Conservation (phyloP, 1,284 basidiomycete species). For the Amylostereum areolatum region DNA sequence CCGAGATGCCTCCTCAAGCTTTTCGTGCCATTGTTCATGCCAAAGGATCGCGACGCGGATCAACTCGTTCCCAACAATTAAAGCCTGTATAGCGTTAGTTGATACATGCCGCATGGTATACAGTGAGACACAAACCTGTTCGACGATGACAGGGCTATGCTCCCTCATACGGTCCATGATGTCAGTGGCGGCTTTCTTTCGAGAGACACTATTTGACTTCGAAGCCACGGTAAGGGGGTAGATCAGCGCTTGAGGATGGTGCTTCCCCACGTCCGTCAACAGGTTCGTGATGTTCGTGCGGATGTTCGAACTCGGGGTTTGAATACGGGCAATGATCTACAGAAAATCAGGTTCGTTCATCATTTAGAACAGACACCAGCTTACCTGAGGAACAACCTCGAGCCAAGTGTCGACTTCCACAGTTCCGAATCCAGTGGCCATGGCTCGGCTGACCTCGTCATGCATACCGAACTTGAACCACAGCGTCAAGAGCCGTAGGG, state of each 20-base stretch:
- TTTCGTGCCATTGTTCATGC: constrained; percentile 99
- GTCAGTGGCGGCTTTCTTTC: constrained; percentile 78
- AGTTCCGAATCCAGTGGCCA: constrained; percentile 82
- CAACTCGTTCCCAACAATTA: constrained; percentile 89
- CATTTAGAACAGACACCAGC: constrained; percentile 11
- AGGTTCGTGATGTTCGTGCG: constrained; percentile 88
- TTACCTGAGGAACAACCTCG: constrained; percentile 94
- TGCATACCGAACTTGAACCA: constrained; percentile 99
- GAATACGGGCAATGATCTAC: constrained; percentile 97
- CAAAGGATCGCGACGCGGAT: constrained; percentile 98
- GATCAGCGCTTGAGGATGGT: constrained; percentile 96
- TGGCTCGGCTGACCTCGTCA: constrained; percentile 87
- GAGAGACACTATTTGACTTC: constrained; percentile 84
- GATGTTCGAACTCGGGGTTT: constrained; percentile 87
- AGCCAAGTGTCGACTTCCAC: constrained; percentile 98
- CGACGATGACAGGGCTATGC: constrained; percentile 85
- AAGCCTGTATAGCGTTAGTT: constrained; percentile 48
- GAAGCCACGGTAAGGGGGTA: constrained; percentile 98
- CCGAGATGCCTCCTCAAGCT: constrained; percentile 95
- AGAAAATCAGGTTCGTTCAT: neutral
- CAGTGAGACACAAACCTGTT: constrained; percentile 54
- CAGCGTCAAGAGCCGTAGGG: constrained; percentile 86
- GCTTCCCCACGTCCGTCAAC: constrained; percentile 89
- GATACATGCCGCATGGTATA: neutral
- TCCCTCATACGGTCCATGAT: constrained; percentile 96